Evolutionary conservation across 441 rosid species (phyloP).

Genomic region (Bruguiera hainesii): DNA sequence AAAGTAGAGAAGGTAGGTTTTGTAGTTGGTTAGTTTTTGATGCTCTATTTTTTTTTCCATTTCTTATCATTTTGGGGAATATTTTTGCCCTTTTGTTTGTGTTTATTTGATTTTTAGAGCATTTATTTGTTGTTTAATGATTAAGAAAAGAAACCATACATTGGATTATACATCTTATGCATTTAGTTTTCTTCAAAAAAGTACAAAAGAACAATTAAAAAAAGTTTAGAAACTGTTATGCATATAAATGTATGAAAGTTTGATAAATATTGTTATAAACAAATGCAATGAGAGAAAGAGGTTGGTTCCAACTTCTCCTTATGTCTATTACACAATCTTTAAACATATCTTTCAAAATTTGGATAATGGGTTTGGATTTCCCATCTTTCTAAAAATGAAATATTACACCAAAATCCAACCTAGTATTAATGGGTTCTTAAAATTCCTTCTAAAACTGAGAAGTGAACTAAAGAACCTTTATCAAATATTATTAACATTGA

Average conservation of each 20-base stretch:
- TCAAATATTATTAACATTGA: neutral
- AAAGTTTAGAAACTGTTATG: no score
- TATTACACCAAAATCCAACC: neutral
- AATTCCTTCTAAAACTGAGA: constrained; percentile 1
- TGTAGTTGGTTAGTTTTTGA: no score
- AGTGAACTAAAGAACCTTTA: neutral
- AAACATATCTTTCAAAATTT: neutral
- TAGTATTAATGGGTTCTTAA: neutral
- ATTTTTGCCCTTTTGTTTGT: no score
- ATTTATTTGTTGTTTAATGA: no score
- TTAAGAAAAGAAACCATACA: no score
- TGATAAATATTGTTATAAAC: neutral
- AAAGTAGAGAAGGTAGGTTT: no score
- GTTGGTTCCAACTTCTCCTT: neutral
- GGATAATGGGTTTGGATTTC: neutral
- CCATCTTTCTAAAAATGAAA: neutral
- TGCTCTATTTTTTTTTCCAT: no score
- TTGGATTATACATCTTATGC: no score
- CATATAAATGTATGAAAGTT: neutral
- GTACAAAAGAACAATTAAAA: no score
- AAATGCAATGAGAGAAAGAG: neutral
- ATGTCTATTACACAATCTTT: neutral
- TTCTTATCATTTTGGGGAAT: no score
- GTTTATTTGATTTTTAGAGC: no score
- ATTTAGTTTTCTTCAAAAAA: no score